phyloP scores from a whole-genome alignment of 306 rosid species.

The Mucuna pruriens region DNA sequence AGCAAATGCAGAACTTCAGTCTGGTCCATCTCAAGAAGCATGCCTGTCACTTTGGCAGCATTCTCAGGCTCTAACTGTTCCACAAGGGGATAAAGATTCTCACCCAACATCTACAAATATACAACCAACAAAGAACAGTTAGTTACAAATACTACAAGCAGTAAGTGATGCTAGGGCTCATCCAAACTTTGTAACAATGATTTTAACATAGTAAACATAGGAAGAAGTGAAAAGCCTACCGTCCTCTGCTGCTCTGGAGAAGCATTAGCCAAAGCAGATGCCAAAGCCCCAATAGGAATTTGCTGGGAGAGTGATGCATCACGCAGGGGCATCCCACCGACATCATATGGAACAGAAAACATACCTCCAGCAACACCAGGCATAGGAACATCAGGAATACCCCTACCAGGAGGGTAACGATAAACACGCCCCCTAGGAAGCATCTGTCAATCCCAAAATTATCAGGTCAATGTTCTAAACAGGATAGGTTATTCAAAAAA shows the following conservation, averaged over 20 bases:
- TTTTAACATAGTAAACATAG: neutral
- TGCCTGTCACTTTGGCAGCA: constrained; percentile 98
- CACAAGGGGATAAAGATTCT: constrained; percentile 95
- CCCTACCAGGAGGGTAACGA: constrained; percentile 93
- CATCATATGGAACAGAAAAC: constrained; percentile 95
- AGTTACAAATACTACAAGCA: constrained; percentile 21
- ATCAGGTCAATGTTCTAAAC: constrained; percentile 25
- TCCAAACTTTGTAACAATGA: neutral
- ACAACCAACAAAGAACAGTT: constrained; percentile 27
- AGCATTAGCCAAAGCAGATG: constrained; percentile 93
- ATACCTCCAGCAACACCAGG: constrained; percentile 95
- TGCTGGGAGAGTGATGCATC: constrained; percentile 80
- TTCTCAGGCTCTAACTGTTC: constrained; percentile 95
- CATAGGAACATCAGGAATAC: constrained; percentile 85
- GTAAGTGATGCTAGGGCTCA: neutral
- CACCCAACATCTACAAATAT: constrained; percentile 89
- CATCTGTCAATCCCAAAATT: constrained; percentile 60
- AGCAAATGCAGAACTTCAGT: constrained; percentile 97
- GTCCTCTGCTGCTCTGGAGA: constrained; percentile 98
- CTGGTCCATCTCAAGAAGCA: constrained; percentile 99
- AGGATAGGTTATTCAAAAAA: neutral
- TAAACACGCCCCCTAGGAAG: constrained; percentile 91
- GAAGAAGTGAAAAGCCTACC: constrained; percentile 46
- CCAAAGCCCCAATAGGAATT: constrained; percentile 92
- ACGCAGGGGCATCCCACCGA: constrained; percentile 80